Base-by-base conservation (phyloP, 129 eudicot species). In the Flaveria linearis region DNA sequence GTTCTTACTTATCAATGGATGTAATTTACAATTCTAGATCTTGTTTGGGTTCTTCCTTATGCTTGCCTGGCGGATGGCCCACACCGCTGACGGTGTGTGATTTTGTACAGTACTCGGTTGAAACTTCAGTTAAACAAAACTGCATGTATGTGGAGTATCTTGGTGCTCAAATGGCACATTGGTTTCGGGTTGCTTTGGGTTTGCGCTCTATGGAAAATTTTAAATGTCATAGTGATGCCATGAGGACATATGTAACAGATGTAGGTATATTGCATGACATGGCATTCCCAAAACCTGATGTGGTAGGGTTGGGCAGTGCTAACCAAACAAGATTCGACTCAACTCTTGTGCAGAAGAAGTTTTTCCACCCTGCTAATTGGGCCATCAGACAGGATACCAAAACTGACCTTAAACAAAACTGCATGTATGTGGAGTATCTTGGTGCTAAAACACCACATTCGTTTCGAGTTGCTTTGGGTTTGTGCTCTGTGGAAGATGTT, bases 11-110 rank as follows among this genome's bases (percentile, higher is more conserved):
- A 42, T 82, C 92, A 42, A 63, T 62, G 49, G 55, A 58, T 15
- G 76, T 82, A 68, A n/a, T 87, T 72, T 75, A 72, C 61, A 74
- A 69, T 16, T 25, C 62, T 42, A 76, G 62, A 65, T 79, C 77
- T 1, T 64, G 76, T 46, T 80, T 36, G 30, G 83, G 76, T 60
- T 4, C 67, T 78, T 76, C 83, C 63, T 28, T 89, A 63, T 87
- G 84, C 81, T 69, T 87, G 64, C 97, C 97, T 57, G 99, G 99
- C 36, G 96, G 99, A 49, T 91, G 96, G 96, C 97, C 99, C 18
- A 63, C 78, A 43, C 86, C 96, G 45, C 78, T 91, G 82, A 87
- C 75, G 68, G 76, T 87, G 47, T 72, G 83, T 61, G 97, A 95
- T 81, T 87, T 78, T 76, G 88, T 87, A 18, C 84, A 52, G 73